Evolutionary conservation across 306 rosid species (phyloP), one percentile per base, ranked within the genome.

Genomic region (Mucuna pruriens): DNA sequence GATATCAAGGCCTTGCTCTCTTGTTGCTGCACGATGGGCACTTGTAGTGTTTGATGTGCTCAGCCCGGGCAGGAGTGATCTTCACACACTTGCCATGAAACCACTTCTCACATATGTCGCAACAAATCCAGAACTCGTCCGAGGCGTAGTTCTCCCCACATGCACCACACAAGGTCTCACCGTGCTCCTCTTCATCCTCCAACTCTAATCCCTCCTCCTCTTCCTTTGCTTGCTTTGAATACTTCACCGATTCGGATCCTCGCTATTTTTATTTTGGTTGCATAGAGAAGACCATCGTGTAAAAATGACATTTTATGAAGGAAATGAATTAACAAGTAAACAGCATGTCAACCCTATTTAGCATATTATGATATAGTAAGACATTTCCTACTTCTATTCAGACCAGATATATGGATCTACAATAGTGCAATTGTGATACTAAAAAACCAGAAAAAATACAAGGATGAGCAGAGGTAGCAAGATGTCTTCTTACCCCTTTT

Each of bases 71-170:
- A 19, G 83, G 83, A 63, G 85, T 85, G 80, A 85, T 76, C 80
- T 85, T 85, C 80, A 85, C 88, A 36, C 88, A 85, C 52, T 85
- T 85, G 8, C 88, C 88, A 64, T 85, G 88, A 38, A 81, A 85
- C 88, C 88, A 85, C 73, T 85, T 90, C 49, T 88, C 87, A 25
- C 97, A 90, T 2, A 86, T 78, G 73, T 92, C 97, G 2, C 97
- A 92, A 20, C 89, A 78, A 52, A 89, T 87, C 73, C 88, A 85
- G 51, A 85, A 85, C 36, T 81, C 80, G 16, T 77, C 85, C 16
- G 85, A 19, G 49, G 79, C 78, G 4, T 85, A 85, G 65, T 69
- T 71, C 69, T 81, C 85, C 40, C 88, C 83, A 36, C 88, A 85
- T 7, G 80, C 83, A 0, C 85, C 88, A 19, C 88, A 85, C 52